Conservation (phyloP, 345 rosid genomes). For the Trapa bicornis region DNA sequence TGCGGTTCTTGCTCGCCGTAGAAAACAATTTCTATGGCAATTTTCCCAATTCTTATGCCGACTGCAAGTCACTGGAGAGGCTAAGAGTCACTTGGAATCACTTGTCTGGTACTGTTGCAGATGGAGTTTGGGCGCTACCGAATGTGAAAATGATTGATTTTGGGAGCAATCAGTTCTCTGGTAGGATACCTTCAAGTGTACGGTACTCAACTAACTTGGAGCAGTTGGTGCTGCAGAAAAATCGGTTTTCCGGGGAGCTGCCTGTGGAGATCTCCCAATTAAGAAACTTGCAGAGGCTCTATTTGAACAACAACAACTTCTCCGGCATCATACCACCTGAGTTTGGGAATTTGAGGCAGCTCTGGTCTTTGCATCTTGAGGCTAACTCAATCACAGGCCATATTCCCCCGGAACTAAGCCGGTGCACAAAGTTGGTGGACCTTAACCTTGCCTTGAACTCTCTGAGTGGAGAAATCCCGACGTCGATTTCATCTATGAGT, state of each 20-base stretch:
- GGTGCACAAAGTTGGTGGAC: constrained; percentile 52
- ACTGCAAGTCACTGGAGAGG: constrained; percentile 54
- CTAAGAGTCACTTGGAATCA: constrained; percentile 48
- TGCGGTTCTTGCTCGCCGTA: constrained; percentile 46
- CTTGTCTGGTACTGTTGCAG: constrained; percentile 44
- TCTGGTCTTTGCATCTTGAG: constrained; percentile 64
- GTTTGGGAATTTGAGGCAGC: constrained; percentile 39
- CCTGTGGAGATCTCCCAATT: constrained; percentile 54
- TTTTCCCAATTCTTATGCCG: constrained; percentile 46
- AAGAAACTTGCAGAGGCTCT: constrained; percentile 39
- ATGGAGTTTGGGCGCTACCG: constrained; percentile 61
- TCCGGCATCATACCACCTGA: constrained; percentile 48
- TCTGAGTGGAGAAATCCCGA: constrained; percentile 46
- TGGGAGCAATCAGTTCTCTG: constrained; percentile 50
- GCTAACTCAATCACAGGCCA: constrained; percentile 46
- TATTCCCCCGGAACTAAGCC: constrained; percentile 40
- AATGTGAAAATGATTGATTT: constrained; percentile 47
- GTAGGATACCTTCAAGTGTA: constrained; percentile 40
- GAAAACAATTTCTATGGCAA: constrained; percentile 55
- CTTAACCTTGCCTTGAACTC: constrained; percentile 64
- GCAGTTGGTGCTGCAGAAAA: constrained; percentile 48
- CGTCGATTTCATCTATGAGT: constrained; percentile 26
- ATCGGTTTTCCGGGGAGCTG: constrained; percentile 53
- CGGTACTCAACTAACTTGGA: constrained; percentile 33
- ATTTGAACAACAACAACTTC: constrained; percentile 43